A percentile compares a stretch with the other conserved stretches of the same genome.
Conservation (phyloP, 805 yeast genomes). For the Kazachstania bromeliacearum region DNA sequence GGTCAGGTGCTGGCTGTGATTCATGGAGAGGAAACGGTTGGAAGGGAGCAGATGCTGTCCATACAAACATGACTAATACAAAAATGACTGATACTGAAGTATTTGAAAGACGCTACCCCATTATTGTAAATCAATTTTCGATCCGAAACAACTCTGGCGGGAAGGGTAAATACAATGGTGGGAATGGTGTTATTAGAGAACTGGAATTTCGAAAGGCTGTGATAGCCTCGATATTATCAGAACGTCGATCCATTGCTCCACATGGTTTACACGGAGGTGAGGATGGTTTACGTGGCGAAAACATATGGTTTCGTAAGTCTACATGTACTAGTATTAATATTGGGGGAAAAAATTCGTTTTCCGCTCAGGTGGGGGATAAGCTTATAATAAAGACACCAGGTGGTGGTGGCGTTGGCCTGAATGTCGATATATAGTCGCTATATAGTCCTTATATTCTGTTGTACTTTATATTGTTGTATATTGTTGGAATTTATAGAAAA, state of each 20-base stretch:
- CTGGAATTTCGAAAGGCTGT: slow-evolving; percentile 68
- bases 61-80: slow-evolving; percentile 90
- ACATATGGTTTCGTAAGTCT: slow-evolving; percentile 39
- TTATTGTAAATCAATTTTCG: slow-evolving; percentile 60
- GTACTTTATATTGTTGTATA: too few relatives aligned
- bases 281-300: slow-evolving; percentile 64
- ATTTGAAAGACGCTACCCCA: slow-evolving; percentile 83
- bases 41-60: slow-evolving; percentile 85
- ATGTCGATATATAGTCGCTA: too few relatives aligned
- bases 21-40: slow-evolving; percentile 56
- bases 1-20: slow-evolving; percentile 68
- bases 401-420: slow-evolving; percentile 81
- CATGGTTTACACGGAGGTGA: slow-evolving; percentile 80
- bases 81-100: slow-evolving; percentile 87
- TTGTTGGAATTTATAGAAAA: too few relatives aligned
- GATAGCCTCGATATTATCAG: slow-evolving; percentile 73
- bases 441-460: too few relatives aligned
- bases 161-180: slow-evolving; percentile 60
- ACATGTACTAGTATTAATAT: slow-evolving; percentile 35
- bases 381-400: slow-evolving; percentile 70
- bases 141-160: slow-evolving; percentile 77
- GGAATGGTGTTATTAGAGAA: slow-evolving; percentile 80
- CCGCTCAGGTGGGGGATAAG: slow-evolving; percentile 52
- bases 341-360: slow-evolving; percentile 65
- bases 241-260: slow-evolving; percentile 77